Conservation (phyloP, 2,329 filamentous ascomycete genomes). For the Fusarium solani-melongenae region DNA sequence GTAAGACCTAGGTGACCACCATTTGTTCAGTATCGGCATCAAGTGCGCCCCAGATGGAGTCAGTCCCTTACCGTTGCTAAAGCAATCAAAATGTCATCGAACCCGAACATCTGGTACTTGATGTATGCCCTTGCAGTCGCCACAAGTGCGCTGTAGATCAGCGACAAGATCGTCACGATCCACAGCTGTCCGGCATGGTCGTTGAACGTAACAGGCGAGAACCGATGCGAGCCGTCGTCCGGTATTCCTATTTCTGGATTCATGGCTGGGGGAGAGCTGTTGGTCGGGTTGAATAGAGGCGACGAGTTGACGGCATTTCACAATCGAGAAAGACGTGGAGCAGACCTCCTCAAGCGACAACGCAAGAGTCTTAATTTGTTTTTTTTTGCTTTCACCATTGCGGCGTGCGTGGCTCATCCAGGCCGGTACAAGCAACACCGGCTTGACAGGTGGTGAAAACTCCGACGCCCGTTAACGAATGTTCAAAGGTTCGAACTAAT, state of each 20-base stretch:
- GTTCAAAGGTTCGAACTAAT: not conserved
- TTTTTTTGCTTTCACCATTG: not conserved
- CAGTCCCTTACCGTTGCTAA: conserved; percentile 16
- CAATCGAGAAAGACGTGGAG: not conserved
- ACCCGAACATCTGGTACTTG: conserved; percentile 37
- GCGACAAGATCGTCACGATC: conserved; percentile 35
- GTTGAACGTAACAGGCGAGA: conserved; percentile 26
- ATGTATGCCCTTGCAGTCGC: conserved; percentile 28
- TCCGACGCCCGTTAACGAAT: not conserved
- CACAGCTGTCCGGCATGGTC: conserved; percentile 37
- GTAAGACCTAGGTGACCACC: conserved; percentile 3
- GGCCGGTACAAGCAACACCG: not conserved
- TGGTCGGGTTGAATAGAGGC: not conserved
- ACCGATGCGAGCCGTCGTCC: conserved; percentile 1
- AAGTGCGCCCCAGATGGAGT: not conserved
- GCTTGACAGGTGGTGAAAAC: not conserved
- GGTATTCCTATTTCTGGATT: not conserved
- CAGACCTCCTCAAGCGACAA: not conserved
- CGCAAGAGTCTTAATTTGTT: conserved; percentile 10
- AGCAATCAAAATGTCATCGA: conserved; percentile 29
- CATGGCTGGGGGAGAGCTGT: conserved; percentile 14
- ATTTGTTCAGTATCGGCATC: not conserved
- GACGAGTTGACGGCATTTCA: not conserved
- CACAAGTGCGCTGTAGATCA: conserved; percentile 34
- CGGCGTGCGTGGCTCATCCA: not conserved